phyloP scores from a whole-genome alignment of 495 filamentous ascomycete genomes.

The Penicillium taxi region DNA sequence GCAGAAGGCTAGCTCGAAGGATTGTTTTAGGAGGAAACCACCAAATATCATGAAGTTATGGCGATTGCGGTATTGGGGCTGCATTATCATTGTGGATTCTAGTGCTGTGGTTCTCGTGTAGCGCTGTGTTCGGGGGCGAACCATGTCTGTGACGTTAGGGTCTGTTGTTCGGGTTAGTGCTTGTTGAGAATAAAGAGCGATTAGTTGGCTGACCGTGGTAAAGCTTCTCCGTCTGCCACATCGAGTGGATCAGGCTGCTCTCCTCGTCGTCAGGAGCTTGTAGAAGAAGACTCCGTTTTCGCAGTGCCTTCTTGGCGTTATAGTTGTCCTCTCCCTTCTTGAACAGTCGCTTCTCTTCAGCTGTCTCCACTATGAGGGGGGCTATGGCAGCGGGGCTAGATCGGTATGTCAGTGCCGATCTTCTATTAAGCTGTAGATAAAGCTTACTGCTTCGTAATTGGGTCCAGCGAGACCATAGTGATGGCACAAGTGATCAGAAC shows the following conservation, averaged over 20 bases:
- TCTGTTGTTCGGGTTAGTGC: conserved; percentile 1
- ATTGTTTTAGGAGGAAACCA: conserved; percentile 72
- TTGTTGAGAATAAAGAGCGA: conserved; percentile 1
- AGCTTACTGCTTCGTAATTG: conserved; percentile 59
- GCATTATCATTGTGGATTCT: conserved; percentile 72
- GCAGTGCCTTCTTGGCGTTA: conserved; percentile 59
- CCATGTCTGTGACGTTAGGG: conserved; percentile 48
- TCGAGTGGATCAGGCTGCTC: conserved; percentile 67
- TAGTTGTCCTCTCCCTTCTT: conserved; percentile 64
- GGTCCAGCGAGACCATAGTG: conserved; percentile 78
- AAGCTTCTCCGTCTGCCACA: conserved; percentile 66
- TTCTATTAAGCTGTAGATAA: background rate
- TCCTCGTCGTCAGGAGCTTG: conserved; percentile 71
- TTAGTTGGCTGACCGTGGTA: conserved; percentile 50
- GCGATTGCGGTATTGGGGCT: conserved; percentile 76
- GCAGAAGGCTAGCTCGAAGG: conserved; percentile 84
- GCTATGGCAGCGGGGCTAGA: conserved; percentile 46
- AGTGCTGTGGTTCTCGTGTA: conserved; percentile 63
- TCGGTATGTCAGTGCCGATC: conserved; percentile 7
- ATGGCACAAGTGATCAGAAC: conserved; percentile 72
- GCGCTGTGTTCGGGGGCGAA: conserved; percentile 55
- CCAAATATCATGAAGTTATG: conserved; percentile 91
- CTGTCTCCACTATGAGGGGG: conserved; percentile 55
- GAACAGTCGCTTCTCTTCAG: conserved; percentile 65
- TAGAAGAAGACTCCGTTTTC: conserved; percentile 57